phyloP scores from a whole-genome alignment of 2,329 filamentous ascomycete species.

The Scytalidium lignicola region DNA sequence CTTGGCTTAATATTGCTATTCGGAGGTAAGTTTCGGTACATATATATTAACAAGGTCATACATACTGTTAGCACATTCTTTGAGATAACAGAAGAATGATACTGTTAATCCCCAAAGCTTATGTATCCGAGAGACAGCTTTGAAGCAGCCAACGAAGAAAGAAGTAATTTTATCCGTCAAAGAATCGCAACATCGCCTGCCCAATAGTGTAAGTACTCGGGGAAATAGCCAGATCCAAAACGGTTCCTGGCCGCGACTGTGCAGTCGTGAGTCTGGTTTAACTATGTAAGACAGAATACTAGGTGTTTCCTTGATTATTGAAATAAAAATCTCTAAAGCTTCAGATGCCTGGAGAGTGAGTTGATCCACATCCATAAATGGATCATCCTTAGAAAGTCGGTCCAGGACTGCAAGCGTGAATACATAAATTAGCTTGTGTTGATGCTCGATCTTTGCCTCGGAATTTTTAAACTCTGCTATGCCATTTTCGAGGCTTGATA shows the following conservation, averaged over 20 bases:
- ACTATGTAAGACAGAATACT: constrained; percentile 52
- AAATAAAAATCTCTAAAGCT: constrained; percentile 71
- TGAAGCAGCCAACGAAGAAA: constrained; percentile 46
- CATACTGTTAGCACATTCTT: constrained; percentile 30
- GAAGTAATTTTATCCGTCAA: constrained; percentile 47
- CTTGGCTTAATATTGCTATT: constrained; percentile 20
- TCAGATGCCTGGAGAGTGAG: constrained; percentile 58
- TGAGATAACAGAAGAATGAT: constrained; percentile 44
- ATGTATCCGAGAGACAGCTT: constrained; percentile 37
- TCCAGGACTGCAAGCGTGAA: constrained; percentile 76
- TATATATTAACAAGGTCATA: constrained; percentile 2
- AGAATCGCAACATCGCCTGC: constrained; percentile 42
- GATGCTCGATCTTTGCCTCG: constrained; percentile 67
- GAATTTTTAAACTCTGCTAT: constrained; percentile 38
- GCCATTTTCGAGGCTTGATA: constrained; percentile 57
- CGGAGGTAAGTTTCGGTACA: neutral
- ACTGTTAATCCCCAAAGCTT: constrained; percentile 44
- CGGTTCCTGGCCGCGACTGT: constrained; percentile 51
- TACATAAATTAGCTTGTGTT: constrained; percentile 81
- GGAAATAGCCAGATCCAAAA: constrained; percentile 63
- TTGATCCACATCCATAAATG: constrained; percentile 52
- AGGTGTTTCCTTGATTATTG: constrained; percentile 71
- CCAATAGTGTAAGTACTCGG: constrained; percentile 51
- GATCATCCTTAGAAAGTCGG: constrained; percentile 60
- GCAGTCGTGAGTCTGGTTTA: constrained; percentile 36